Base-by-base conservation (phyloP, 768 basidiomycete species). In the Xerocomellus chrysenteron region DNA sequence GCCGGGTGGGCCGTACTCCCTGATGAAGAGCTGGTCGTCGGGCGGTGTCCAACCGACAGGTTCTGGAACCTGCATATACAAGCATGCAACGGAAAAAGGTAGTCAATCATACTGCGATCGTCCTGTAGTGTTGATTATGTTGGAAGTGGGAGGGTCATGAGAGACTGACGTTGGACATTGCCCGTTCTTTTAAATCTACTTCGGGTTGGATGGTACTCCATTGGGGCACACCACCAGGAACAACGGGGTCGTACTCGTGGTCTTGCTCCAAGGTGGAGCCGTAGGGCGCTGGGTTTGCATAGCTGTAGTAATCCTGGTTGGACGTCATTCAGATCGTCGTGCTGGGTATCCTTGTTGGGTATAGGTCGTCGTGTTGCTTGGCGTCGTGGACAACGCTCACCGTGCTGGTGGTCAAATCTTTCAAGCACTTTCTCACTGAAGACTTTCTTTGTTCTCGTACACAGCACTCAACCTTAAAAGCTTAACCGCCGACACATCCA, bases 21-120 rank as follows among this genome's bases (percentile, higher is more conserved):
- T 61, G 54, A 79, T 62, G 70, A 82, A 94, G 73, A 94, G 85
- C 60, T 94, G 83, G 42, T 82, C 84, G 58, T 92, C 88, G 1
- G 83, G 82, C 0, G 92, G 92, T 46, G 73, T 81, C 63, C 77
- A 72, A 59, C 79, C 75, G 2, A 78, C 85, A 39, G 91, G 92
- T 47, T 80, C 81, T 62, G 85, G 79, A 17, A 94, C 90, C 90
- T 92, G 70, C 42, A 45, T 41, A 56, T 46, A 57, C 37, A 43
- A 51, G 35, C 52, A 59, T 2, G 42, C 9, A 63, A 68, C 40
- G 47, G 37, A 61, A 63, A 50, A 62, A 42, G 39, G 46, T 55
- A 54, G 60, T 73, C 59, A 70, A 73, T 60, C 44, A 65, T 49
- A 63, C 48, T 49, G 65, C 54, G 64, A 69, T 68, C 56, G 39